Conservation (phyloP, 345 rosid genomes). For the Arabidopsis arenosa region DNA sequence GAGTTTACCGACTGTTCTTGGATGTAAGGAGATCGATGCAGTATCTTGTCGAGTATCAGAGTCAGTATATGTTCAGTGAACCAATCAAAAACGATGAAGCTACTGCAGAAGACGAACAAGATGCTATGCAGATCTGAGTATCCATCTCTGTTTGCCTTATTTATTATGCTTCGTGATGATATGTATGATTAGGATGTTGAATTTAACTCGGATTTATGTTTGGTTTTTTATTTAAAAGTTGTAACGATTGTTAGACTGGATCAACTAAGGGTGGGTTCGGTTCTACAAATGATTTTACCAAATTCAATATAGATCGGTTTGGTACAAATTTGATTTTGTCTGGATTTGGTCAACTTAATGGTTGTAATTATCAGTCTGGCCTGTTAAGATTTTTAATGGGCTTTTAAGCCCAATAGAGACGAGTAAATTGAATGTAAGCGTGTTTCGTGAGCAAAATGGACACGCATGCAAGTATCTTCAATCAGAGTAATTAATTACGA, state of each 20-base stretch:
- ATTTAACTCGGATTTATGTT: neutral
- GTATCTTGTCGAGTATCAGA: constrained; percentile 79
- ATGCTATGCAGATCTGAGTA: constrained; percentile 54
- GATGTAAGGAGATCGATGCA: constrained; percentile 96
- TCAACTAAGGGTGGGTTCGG: neutral
- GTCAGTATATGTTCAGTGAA: constrained; percentile 89
- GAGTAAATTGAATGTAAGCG: neutral
- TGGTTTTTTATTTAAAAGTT: neutral
- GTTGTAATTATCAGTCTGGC: neutral
- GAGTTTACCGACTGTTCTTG: constrained; percentile 80
- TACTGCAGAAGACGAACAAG: constrained; percentile 46
- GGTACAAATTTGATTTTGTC: neutral
- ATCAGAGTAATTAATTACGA: constrained; percentile 26
- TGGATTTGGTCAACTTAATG: neutral
- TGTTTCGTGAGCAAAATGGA: constrained; percentile 20
- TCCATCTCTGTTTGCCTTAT: neutral
- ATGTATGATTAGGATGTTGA: constrained; percentile 12
- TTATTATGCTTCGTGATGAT: neutral
- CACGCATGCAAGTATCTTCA: constrained; percentile 22
- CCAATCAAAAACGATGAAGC: constrained; percentile 49
- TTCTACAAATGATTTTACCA: neutral
- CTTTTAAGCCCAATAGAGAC: neutral
- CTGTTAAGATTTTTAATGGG: neutral
- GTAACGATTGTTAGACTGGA: constrained; percentile 4
- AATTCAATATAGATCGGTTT: neutral